Conservation (phyloP, 139 green algal species). For the Coelastrella sp. region DNA sequence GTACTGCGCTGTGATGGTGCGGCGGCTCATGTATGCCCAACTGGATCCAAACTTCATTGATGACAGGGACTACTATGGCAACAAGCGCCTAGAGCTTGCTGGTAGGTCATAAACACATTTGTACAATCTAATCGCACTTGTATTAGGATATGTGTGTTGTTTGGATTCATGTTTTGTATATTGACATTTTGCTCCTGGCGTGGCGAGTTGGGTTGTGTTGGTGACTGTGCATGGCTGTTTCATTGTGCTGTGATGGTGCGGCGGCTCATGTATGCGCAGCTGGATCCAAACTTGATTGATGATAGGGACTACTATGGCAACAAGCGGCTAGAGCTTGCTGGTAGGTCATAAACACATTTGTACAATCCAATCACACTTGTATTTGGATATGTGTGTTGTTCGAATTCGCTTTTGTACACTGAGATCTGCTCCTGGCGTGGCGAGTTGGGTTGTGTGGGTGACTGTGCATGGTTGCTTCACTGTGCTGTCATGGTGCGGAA, state of each 20-base stretch:
- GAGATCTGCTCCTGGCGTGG: no score
- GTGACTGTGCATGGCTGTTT: no score
- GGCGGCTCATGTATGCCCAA: constrained; percentile 93
- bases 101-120: constrained; percentile 58
- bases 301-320: constrained; percentile 99
- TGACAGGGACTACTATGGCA: constrained; percentile 99
- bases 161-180: no score
- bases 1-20: constrained; percentile 95
- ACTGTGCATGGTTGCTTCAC: no score
- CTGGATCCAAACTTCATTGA: constrained; percentile 92
- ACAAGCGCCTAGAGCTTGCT: constrained; percentile 99
- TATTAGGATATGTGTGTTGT: no score
- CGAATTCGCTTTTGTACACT: no score
- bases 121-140: not conserved
- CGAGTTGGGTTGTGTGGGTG: no score
- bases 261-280: constrained; percentile 92
- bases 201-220: no score
- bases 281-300: constrained; percentile 92
- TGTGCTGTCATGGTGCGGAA: no score
- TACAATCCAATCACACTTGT: not conserved
- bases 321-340: constrained; percentile 98
- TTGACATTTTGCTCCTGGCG: no score
- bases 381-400: no score
- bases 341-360: constrained; percentile 48
- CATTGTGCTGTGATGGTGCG: no score